Percentiles rank a stretch among this genome's conserved stretches.
Conservation (phyloP, 2,329 filamentous ascomycete species). For the Trichoderma oligosporum region DNA sequence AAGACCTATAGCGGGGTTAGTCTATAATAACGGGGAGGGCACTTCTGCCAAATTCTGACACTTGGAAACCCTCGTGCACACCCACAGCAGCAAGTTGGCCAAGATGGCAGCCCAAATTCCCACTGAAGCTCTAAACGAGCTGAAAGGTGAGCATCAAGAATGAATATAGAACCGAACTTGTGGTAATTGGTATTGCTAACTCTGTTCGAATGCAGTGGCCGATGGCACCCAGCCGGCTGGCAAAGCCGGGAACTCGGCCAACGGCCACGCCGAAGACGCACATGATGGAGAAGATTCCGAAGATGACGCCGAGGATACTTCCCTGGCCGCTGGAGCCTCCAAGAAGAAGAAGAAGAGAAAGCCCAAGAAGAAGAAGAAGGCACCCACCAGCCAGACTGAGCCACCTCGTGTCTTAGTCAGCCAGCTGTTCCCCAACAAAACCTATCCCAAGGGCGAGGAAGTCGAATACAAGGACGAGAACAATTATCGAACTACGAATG, state of each 20-base stretch:
- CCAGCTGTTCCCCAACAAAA: constrained; percentile 67
- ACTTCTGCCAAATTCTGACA: constrained; percentile 14
- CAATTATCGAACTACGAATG: constrained; percentile 69
- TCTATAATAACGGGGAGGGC: background rate
- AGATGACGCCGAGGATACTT: constrained; percentile 50
- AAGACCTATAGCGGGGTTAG: constrained; percentile 15
- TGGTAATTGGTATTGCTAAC: background rate
- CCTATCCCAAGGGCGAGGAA: constrained; percentile 73
- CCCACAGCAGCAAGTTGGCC: constrained; percentile 22
- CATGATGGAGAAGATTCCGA: constrained; percentile 49
- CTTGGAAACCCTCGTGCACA: background rate
- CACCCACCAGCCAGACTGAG: constrained; percentile 66
- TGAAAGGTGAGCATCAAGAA: constrained; percentile 33
- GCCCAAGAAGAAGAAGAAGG: constrained; percentile 80
- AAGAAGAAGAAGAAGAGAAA: constrained; percentile 67
- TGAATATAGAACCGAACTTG: too few relatives aligned
- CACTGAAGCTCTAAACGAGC: constrained; percentile 43
- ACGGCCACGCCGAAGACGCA: constrained; percentile 36
- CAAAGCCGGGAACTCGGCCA: constrained; percentile 39
- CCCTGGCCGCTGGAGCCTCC: constrained; percentile 30
- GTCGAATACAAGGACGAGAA: constrained; percentile 76
- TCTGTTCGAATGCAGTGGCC: constrained; percentile 27
- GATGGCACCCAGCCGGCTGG: constrained; percentile 39
- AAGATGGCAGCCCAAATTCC: constrained; percentile 44
- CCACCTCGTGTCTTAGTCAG: constrained; percentile 70